Evolutionary conservation across 2,329 filamentous ascomycete genomes (phyloP), one percentile per base, ranked within the genome.

Genomic region (Polytolypa hystricis): DNA sequence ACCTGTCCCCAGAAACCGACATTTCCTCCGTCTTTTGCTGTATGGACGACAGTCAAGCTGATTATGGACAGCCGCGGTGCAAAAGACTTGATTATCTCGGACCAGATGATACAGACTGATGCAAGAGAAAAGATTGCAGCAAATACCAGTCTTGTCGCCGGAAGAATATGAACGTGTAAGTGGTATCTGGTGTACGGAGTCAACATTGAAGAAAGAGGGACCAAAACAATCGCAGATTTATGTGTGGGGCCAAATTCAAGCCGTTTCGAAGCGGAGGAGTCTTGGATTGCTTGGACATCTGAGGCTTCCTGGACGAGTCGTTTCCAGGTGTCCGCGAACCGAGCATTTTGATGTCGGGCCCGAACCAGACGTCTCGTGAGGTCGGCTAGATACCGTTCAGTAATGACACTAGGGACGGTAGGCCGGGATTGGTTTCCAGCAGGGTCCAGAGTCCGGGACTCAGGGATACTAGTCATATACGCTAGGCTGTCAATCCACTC

Each of bases 401-500:
- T 96, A 42, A 98, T 83, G 33, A 96, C 80, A 12, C 81, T 77
- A 0, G 89, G 89, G 2, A 89, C 61, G 4, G 58, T 54, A 18
- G 68, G 61, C 14, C 63, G 58, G 29, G 60, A 52, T 42, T 66
- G 53, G 8, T 44, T 44, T 18, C 48, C 45, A 14, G 57, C 51
- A 20, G 61, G 58, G 8, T 61, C 52, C 12, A 59, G 54, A 4
- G 60, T 53, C 30, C 70, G 65, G 37, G 55, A 64, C 46, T 89
- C 84, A 2, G 79, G 74, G 4, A 84, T 59, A 48, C 74, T 79
- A 30, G 78, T 77, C 44, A 80, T 74, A 45, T 96, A 89, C 2
- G 77, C 79, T 20, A 98, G 66, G 53, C 98, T 91, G 47, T 96
- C 89, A 46, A 98, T 93, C 91, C 91, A 98, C 48, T 94, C 87